Evolutionary conservation across 1,139 yeast genomes (phyloP).

Genomic region (Saccharomyces uvarum): DNA sequence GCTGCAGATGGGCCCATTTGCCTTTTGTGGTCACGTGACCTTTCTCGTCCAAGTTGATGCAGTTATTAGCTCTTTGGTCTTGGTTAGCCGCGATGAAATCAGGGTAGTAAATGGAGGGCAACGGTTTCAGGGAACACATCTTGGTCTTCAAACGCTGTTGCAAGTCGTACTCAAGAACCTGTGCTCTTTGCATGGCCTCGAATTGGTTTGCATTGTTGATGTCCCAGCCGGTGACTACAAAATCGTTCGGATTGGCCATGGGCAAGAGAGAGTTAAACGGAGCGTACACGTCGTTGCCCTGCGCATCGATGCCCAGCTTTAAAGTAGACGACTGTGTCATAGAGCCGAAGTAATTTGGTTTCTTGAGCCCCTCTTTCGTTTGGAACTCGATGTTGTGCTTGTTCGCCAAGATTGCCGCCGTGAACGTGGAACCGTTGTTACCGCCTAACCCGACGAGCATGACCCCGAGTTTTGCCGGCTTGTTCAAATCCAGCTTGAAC

Average conservation of each 20-base stretch:
- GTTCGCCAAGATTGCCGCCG: slow-evolving; percentile 81
- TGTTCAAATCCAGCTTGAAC: slow-evolving; percentile 74
- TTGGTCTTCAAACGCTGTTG: slow-evolving; percentile 68
- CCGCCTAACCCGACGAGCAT: slow-evolving; percentile 94
- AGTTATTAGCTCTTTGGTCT: slow-evolving; percentile 83
- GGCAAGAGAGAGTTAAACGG: slow-evolving; percentile 90
- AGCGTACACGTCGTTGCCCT: slow-evolving; percentile 83
- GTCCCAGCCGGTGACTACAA: slow-evolving; percentile 93
- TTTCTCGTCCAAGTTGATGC: slow-evolving; percentile 48
- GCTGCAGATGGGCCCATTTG: slow-evolving; percentile 89
- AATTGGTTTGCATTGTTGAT: slow-evolving; percentile 65
- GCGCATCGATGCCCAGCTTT: slow-evolving; percentile 75
- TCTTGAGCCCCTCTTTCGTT: slow-evolving; percentile 71
- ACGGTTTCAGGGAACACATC: slow-evolving; percentile 58
- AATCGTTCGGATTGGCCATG: slow-evolving; percentile 81
- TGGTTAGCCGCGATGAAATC: slow-evolving; percentile 96
- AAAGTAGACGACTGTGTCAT: slow-evolving; percentile 90
- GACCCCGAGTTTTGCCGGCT: slow-evolving; percentile 74
- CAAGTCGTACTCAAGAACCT: slow-evolving; percentile 79
- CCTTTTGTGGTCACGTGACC: slow-evolving; percentile 49
- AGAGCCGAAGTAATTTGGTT: slow-evolving; percentile 91
- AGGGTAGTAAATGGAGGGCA: slow-evolving; percentile 86
- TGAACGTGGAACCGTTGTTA: slow-evolving; percentile 88
- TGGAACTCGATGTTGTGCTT: slow-evolving; percentile 70
- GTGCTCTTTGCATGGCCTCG: slow-evolving; percentile 76